Percentiles rank a stretch among this genome's conserved stretches.
Conservation (phyloP, 2,329 filamentous ascomycete species). For the Emericellopsis cladophorae region DNA sequence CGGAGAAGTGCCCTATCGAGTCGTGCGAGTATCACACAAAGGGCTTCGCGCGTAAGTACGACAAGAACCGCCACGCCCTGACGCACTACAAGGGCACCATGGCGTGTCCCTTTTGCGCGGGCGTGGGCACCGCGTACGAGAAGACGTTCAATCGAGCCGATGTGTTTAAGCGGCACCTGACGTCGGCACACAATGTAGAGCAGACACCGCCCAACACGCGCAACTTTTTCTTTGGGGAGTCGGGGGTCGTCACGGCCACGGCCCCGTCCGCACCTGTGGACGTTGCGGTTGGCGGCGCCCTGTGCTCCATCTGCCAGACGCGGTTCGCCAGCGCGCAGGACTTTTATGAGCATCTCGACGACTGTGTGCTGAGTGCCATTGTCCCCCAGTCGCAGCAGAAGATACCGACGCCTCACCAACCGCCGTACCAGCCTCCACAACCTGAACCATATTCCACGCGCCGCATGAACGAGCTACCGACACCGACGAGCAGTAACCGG, state of each 20-base stretch:
- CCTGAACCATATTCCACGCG: too few species aligned
- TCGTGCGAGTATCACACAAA: constrained; percentile 91
- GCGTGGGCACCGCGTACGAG: constrained; percentile 73
- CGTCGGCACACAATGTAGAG: constrained; percentile 85
- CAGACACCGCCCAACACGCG: constrained; percentile 86
- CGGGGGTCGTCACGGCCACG: not conserved
- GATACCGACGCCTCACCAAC: not conserved
- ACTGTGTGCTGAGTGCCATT: constrained; percentile 47
- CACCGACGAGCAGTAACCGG: too few species aligned
- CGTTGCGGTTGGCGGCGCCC: constrained; percentile 33
- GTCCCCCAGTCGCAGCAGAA: constrained; percentile 21
- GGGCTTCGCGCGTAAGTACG: constrained; percentile 92
- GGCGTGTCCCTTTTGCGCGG: constrained; percentile 93
- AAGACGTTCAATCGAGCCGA: constrained; percentile 96
- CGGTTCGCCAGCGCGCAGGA: constrained; percentile 78
- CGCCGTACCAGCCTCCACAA: too few species aligned
- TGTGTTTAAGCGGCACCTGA: constrained; percentile 93
- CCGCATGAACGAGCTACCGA: too few species aligned
- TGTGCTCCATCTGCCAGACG: constrained; percentile 80
- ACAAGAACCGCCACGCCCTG: constrained; percentile 91
- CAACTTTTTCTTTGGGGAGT: constrained; percentile 42
- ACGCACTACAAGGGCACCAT: constrained; percentile 98
- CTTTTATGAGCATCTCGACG: constrained; percentile 90
- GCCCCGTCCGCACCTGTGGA: constrained; percentile 4
- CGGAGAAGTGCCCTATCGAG: constrained; percentile 89